Base-by-base conservation (phyloP, 2,329 filamentous ascomycete genomes). In the Phoma sp. region DNA sequence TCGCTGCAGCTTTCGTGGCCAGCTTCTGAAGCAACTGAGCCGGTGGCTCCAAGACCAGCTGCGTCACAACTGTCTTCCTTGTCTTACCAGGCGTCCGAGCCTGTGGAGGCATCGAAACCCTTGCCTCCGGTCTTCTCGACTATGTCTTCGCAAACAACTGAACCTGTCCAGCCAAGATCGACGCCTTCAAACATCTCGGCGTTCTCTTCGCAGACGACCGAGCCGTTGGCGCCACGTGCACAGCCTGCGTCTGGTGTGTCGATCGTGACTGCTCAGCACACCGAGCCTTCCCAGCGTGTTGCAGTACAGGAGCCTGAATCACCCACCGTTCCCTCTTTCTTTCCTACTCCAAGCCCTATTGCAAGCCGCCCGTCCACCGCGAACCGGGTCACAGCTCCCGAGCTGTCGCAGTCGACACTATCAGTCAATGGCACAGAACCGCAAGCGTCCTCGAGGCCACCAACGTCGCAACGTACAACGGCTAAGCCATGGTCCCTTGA, bases 261-360 rank as follows among this genome's bases (percentile, higher is more conserved):
- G 30, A 56, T 56, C 11, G 61, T 73, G 25, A 57, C 57, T 25
- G 53, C 57, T 36, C 67, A 72, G 32, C 60, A 72, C 35, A 73
- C 70, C 8, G 62, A 66, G 44, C 73, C 73, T 27, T 8, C 64
- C n/a, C 57, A 64, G 23, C 46, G 61, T 22, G 45, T 52, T 23
- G 29, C 47, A 8, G 13, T 41, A 18, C 27, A 51, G 11, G 67
- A 71, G 47, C 70, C 71, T 25, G 72, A 74, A 52, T 73, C 70
- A 14, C 70, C 70, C 33, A 72, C 68, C 5, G 58, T 71, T 5
- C 69, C 72, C 14, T 45, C 65, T 8, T 70, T 71, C 57, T 55
- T 74, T 4, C 69, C 69, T 11, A 67, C 60, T 45, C 68, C 68
- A 13, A 33, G 29, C 41, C 18, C 18, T 2, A 18, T 18, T 18